A percentile compares a stretch with the other conserved stretches of the same genome.
Evolutionary conservation across 2,329 filamentous ascomycete genomes (phyloP).

Genomic region (Dactylellina haptotyla): DNA sequence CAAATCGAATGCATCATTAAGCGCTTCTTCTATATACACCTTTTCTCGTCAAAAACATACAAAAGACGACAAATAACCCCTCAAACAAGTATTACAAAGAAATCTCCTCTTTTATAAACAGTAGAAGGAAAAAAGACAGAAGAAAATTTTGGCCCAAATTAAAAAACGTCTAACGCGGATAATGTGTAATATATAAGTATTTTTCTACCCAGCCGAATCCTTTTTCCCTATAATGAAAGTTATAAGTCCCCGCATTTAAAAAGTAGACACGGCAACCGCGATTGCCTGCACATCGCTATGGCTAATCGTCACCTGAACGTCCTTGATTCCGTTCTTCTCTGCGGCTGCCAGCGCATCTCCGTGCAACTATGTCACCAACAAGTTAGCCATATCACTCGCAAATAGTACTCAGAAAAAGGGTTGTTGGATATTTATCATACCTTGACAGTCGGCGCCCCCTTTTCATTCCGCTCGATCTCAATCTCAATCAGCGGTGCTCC

Average conservation of each 20-base stretch:
- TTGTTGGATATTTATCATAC: no score
- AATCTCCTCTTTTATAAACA: no score
- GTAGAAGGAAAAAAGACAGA: no score
- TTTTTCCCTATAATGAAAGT: no score
- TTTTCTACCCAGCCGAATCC: no score
- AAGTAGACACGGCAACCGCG: slow-evolving; percentile 86
- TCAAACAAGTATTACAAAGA: no score
- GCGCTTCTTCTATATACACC: slow-evolving; percentile 39
- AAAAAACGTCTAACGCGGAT: no score
- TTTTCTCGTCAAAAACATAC: background rate
- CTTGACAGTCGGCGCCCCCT: slow-evolving; percentile 82
- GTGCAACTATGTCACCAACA: slow-evolving; percentile 72
- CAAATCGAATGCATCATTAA: background rate
- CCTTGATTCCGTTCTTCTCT: slow-evolving; percentile 85
- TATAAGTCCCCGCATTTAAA: no score
- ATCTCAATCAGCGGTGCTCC: slow-evolving; percentile 93
- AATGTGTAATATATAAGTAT: no score
- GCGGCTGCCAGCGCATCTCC: slow-evolving; percentile 85
- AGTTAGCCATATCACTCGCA: slow-evolving; percentile 61
- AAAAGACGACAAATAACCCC: background rate
- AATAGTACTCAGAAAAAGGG: slow-evolving; percentile 56
- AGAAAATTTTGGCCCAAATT: no score
- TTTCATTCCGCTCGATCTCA: slow-evolving; percentile 84
- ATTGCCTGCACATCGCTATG: slow-evolving; percentile 95
- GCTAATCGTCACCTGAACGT: slow-evolving; percentile 91